These are phyloP conservation scores for Eucalyptus polybractea DNA, from an alignment of 345 rosid species.

Conservation along the genomic window DNA sequence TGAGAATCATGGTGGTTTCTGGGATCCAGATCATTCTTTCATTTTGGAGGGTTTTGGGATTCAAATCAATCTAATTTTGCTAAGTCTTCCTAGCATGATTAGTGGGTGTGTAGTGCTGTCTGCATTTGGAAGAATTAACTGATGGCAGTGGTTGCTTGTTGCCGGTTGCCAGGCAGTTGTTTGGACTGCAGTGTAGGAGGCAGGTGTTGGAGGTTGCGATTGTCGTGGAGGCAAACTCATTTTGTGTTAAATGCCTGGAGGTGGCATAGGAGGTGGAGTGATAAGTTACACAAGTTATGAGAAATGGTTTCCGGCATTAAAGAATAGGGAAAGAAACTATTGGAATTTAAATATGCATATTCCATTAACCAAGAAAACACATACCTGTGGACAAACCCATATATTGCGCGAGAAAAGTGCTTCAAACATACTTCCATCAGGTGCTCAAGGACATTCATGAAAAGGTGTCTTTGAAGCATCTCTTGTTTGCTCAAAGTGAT, in stretches of 20 bases:
- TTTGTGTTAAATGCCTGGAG: not conserved
- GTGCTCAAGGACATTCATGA: not conserved
- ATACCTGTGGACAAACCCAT: not conserved
- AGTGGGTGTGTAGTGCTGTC: not conserved
- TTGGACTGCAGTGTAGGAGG: not conserved
- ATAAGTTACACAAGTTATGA: not conserved
- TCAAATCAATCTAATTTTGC: not conserved
- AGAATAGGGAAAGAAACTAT: not conserved
- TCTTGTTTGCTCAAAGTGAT: not conserved
- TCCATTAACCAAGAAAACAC: not conserved
- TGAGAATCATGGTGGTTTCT: not conserved
- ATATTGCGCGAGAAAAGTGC: not conserved
- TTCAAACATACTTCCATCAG: not conserved
- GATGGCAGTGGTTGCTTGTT: not conserved
- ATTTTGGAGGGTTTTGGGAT: not conserved
- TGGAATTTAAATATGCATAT: not conserved
- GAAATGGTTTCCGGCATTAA: not conserved
- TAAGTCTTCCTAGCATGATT: not conserved
- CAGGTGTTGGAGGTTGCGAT: not conserved
- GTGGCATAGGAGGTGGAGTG: not conserved
- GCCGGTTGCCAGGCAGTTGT: not conserved
- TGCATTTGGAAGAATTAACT: not conserved
- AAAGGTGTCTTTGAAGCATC: not conserved
- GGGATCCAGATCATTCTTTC: not conserved
- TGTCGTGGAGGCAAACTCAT: not conserved